phyloP scores from a whole-genome alignment of 1,139 yeast species.

The Blastobotrys apis region DNA sequence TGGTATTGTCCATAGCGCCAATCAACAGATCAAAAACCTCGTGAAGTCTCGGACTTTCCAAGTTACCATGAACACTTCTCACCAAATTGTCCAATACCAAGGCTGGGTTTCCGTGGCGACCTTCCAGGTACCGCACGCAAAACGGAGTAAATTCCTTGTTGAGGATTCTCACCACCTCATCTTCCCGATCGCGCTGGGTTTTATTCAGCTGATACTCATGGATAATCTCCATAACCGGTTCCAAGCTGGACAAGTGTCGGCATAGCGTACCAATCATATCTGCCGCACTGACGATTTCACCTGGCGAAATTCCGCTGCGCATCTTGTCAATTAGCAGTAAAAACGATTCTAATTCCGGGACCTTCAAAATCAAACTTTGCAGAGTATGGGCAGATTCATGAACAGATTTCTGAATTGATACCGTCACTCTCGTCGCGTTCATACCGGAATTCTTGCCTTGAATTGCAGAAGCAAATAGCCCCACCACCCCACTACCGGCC shows the following conservation, averaged over 20 bases:
- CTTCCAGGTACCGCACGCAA: background rate
- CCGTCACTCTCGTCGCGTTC: too few species aligned
- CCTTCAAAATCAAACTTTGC: background rate
- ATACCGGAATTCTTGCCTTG: too few species aligned
- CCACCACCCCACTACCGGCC: background rate
- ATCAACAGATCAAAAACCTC: background rate
- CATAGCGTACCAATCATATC: background rate
- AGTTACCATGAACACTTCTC: background rate
- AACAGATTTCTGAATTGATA: too few species aligned
- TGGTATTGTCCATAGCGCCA: background rate
- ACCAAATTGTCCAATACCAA: background rate
- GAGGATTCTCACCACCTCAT: background rate
- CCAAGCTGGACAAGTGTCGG: background rate
- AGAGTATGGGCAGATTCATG: background rate
- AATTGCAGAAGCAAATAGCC: background rate
- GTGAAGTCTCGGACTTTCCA: background rate
- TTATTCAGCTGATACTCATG: background rate
- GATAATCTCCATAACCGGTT: background rate
- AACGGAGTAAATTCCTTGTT: background rate
- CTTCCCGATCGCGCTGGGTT: background rate
- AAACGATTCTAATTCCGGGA: conserved; percentile 1
- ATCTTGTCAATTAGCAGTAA: background rate
- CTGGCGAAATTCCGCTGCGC: background rate
- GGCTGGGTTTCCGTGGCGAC: background rate
- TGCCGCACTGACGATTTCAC: background rate